phyloP scores from a whole-genome alignment of 2,329 filamentous ascomycete genomes.

The Nemania sp. region DNA sequence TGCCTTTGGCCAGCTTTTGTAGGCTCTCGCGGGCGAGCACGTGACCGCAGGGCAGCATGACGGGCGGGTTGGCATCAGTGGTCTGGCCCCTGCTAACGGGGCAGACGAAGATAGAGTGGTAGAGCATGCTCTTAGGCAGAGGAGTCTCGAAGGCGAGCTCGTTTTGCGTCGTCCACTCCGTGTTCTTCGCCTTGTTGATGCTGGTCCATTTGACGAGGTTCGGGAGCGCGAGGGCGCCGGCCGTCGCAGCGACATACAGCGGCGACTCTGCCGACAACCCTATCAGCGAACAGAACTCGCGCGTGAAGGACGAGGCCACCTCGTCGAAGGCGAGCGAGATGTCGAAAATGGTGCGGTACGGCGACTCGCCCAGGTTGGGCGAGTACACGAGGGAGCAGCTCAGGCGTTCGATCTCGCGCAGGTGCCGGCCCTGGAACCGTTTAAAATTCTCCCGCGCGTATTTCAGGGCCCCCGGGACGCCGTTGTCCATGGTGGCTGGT shows the following conservation, averaged over 20 bases:
- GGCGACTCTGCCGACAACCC: slow-evolving; percentile 92
- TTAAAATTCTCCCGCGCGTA: slow-evolving; percentile 83
- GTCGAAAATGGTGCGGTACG: slow-evolving; percentile 83
- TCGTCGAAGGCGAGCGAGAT: slow-evolving; percentile 83
- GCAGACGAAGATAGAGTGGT: slow-evolving; percentile 98
- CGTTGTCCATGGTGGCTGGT: slow-evolving; percentile 63
- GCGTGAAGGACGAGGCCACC: slow-evolving; percentile 86
- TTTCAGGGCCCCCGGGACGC: slow-evolving; percentile 72
- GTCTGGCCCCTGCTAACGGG: slow-evolving; percentile 97
- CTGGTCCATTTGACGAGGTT: slow-evolving; percentile 88
- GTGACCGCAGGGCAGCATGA: slow-evolving; percentile 97
- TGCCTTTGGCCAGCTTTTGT: slow-evolving; percentile 81
- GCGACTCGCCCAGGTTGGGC: slow-evolving; percentile 78
- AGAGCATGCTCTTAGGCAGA: slow-evolving; percentile 72
- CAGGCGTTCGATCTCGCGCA: slow-evolving; percentile 83
- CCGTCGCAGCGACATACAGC: slow-evolving; percentile 91
- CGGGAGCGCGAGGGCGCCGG: slow-evolving; percentile 90
- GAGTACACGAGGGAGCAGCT: slow-evolving; percentile 84
- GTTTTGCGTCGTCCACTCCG: slow-evolving; percentile 92
- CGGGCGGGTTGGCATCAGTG: slow-evolving; percentile 91
- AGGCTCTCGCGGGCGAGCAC: slow-evolving; percentile 90
- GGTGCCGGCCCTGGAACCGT: slow-evolving; percentile 79
- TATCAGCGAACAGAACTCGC: slow-evolving; percentile 93
- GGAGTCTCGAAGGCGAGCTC: slow-evolving; percentile 85
- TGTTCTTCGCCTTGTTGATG: slow-evolving; percentile 88